Conservation (phyloP, 179 eudicot species). For the Pouteria campechiana region DNA sequence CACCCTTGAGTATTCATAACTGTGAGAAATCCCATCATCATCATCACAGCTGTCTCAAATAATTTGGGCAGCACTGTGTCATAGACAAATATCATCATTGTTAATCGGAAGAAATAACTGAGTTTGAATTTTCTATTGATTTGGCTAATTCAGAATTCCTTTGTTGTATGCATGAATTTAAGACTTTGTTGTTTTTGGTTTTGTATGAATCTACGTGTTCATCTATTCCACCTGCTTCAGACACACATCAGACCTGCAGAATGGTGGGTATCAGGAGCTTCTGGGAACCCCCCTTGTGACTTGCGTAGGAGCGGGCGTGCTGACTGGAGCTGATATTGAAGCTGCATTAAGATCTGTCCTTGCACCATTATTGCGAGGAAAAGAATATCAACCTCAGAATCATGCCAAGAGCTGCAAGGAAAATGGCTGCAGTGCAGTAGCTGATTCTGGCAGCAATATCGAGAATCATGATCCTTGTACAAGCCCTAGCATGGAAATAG, state of each 20-base stretch:
- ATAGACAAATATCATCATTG: no score
- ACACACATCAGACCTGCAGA: slow-evolving; percentile 18
- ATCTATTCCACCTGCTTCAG: slow-evolving; percentile 11
- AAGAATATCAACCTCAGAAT: slow-evolving; percentile 17
- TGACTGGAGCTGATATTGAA: slow-evolving; percentile 52
- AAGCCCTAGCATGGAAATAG: slow-evolving; percentile 16
- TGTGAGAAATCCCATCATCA: no score
- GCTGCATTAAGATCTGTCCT: slow-evolving; percentile 39
- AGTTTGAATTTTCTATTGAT: no score
- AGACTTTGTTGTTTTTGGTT: no score
- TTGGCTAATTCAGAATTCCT: no score
- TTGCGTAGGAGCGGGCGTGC: slow-evolving; percentile 38
- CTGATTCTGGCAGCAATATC: slow-evolving; percentile 9
- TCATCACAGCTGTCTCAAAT: no score
- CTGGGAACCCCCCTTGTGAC: slow-evolving; percentile 74
- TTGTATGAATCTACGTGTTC: no score
- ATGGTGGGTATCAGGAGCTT: slow-evolving; percentile 49
- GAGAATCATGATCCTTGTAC: no score
- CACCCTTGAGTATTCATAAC: no score
- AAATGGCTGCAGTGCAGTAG: slow-evolving; percentile 27
- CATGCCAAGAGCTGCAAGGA: slow-evolving; percentile 14
- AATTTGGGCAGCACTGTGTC: no score
- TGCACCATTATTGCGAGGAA: slow-evolving; percentile 54
- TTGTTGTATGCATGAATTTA: no score
- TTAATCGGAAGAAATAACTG: no score